These are phyloP conservation scores for Leccinum subfulvum DNA, from an alignment of 1,284 basidiomycete species.

Conservation along the genomic window DNA sequence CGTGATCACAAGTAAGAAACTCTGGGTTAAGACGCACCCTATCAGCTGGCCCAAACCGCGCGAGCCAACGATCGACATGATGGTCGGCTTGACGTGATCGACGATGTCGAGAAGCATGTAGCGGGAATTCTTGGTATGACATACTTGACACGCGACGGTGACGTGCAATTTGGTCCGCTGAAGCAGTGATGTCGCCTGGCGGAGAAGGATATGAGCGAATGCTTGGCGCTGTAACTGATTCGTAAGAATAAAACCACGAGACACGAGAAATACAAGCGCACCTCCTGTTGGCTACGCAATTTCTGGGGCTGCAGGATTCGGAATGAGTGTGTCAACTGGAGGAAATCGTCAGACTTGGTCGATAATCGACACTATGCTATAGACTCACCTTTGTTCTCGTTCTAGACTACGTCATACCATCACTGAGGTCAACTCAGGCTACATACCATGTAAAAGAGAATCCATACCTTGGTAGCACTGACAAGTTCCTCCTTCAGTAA, in stretches of 20 bases:
- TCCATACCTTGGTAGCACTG: too few species aligned
- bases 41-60: conserved; percentile 88
- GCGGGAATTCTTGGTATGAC: conserved; percentile 91
- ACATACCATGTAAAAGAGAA: too few species aligned
- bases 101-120: conserved; percentile 94
- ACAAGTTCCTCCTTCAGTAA: too few species aligned
- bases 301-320: conserved; percentile 75
- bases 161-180: conserved; percentile 90
- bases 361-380: neutral
- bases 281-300: conserved; percentile 86
- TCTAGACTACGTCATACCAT: conserved; percentile 42
- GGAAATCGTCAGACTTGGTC: conserved; percentile 4
- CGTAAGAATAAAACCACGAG: conserved; percentile 12
- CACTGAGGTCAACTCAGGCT: too few species aligned
- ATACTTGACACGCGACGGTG: conserved; percentile 87
- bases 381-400: conserved; percentile 79
- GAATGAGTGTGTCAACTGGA: conserved; percentile 76
- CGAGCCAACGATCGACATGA: conserved; percentile 92
- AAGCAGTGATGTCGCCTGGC: conserved; percentile 85
- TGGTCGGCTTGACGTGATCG: conserved; percentile 83
- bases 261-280: conserved; percentile 32
- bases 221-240: conserved; percentile 71
- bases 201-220: conserved; percentile 80
- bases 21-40: conserved; percentile 53
- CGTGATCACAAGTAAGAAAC: neutral